Percentiles rank a stretch among this genome's conserved stretches.
phyloP scores from a whole-genome alignment of 371 early-diverging fungal species.

The Rhizomucor pusillus region DNA sequence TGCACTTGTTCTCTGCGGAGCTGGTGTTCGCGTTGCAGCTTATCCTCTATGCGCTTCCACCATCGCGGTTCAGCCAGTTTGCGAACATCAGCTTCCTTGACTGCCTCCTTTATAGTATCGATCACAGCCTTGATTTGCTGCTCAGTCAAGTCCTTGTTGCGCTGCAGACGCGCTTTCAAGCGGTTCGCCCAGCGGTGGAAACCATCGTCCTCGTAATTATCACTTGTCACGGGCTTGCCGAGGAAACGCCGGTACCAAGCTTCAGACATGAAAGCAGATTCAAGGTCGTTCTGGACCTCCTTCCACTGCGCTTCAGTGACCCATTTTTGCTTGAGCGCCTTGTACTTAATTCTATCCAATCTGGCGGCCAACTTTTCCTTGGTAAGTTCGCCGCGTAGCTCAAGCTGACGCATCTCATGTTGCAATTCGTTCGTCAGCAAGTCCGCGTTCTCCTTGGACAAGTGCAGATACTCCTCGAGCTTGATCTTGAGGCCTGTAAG shows the following conservation, averaged over 20 bases:
- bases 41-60: slow-evolving; percentile 25
- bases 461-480: slow-evolving; percentile 27
- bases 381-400: slow-evolving; percentile 35
- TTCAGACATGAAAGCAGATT: slow-evolving; percentile 17
- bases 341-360: slow-evolving; percentile 27
- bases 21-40: slow-evolving; percentile 26
- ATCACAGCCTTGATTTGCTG: slow-evolving; percentile 21
- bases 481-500: slow-evolving; percentile 28
- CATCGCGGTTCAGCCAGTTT: slow-evolving; percentile 27
- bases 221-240: slow-evolving; percentile 7
- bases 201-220: slow-evolving; percentile 18
- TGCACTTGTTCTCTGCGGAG: slow-evolving; percentile 23
- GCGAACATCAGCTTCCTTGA: slow-evolving; percentile 20
- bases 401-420: slow-evolving; percentile 32
- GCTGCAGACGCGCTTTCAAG: slow-evolving; percentile 12
- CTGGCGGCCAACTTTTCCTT: slow-evolving; percentile 25
- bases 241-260: slow-evolving; percentile 34
- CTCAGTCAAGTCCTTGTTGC: slow-evolving; percentile 29
- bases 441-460: slow-evolving; percentile 17
- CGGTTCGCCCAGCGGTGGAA: slow-evolving; percentile 26
- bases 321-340: slow-evolving; percentile 25
- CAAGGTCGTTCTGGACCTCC: slow-evolving; percentile 26
- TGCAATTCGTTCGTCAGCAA: slow-evolving; percentile 22
- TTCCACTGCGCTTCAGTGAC: slow-evolving; percentile 38
- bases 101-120: slow-evolving; percentile 21